phyloP scores from a whole-genome alignment of 768 basidiomycete genomes.

The Mycena metata region DNA sequence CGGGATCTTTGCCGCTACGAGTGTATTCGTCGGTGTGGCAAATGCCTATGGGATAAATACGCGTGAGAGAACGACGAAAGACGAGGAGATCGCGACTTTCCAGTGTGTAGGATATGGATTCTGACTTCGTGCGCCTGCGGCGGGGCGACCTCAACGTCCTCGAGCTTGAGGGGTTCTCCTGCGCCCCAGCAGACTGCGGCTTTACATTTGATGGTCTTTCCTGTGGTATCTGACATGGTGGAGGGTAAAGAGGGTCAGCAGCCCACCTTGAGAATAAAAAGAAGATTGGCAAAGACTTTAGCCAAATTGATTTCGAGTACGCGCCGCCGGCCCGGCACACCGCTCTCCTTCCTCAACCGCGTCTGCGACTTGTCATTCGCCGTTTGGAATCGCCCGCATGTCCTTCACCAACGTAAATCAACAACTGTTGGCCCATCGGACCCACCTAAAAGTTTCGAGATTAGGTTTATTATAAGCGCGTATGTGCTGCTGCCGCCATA shows the following conservation, averaged over 20 bases:
- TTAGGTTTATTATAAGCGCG: constrained; percentile 83
- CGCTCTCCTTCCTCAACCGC: neutral
- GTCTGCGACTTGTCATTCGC: no score
- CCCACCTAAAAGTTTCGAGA: no score
- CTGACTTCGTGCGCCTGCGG: constrained; percentile 93
- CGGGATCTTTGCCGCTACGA: constrained; percentile 94
- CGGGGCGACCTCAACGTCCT: constrained; percentile 94
- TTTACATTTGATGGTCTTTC: constrained; percentile 88
- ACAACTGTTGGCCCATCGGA: neutral
- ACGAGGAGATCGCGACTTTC: constrained; percentile 53
- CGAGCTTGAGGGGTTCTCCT: constrained; percentile 85
- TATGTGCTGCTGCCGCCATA: constrained; percentile 55
- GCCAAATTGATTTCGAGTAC: neutral
- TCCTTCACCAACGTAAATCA: constrained; percentile 75
- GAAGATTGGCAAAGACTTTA: constrained; percentile 16
- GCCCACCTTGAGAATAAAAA: constrained; percentile 12
- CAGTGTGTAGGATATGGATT: constrained; percentile 93
- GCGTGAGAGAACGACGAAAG: constrained; percentile 30
- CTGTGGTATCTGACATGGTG: constrained; percentile 80
- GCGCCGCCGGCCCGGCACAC: constrained; percentile 12
- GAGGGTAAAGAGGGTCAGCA: constrained; percentile 42
- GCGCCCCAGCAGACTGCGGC: constrained; percentile 98
- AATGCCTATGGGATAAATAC: constrained; percentile 66
- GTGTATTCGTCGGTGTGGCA: constrained; percentile 99
- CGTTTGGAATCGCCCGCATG: constrained; percentile 53